Evolutionary conservation across 1,139 yeast genomes (phyloP).

Genomic region (Scheffersomyces titani): DNA sequence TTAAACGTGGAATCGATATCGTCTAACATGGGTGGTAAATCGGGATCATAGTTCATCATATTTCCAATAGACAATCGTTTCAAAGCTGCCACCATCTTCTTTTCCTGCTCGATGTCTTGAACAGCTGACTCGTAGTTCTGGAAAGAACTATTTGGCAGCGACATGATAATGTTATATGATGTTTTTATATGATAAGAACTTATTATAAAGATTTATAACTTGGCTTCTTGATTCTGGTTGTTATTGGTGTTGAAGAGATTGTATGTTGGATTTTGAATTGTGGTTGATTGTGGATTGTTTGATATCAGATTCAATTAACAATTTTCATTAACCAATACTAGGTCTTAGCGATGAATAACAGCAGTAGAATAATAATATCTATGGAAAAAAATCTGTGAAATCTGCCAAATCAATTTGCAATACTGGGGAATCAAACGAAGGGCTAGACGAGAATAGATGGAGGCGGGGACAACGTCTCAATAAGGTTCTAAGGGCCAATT

Average conservation of each 20-base stretch:
- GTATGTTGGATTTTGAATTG: background rate
- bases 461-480: background rate
- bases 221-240: background rate
- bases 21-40: conserved; percentile 42
- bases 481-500: background rate
- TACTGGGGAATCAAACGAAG: background rate
- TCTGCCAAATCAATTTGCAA: background rate
- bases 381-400: background rate
- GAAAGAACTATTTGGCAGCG: conserved; percentile 3
- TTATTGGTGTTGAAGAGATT: background rate
- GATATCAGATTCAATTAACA: background rate
- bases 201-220: too few species aligned
- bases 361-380: background rate
- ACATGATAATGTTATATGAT: background rate
- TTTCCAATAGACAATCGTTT: conserved; percentile 58
- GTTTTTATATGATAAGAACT: background rate
- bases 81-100: conserved; percentile 59
- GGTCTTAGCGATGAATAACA: background rate
- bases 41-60: conserved; percentile 57
- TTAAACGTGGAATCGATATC: conserved; percentile 26
- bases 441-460: background rate
- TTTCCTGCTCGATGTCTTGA: conserved; percentile 54
- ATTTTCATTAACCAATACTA: background rate
- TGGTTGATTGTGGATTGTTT: background rate
- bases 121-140: conserved; percentile 42